phyloP scores from a whole-genome alignment of 164 flowering plant genomes.

The Magnolia sinica region DNA sequence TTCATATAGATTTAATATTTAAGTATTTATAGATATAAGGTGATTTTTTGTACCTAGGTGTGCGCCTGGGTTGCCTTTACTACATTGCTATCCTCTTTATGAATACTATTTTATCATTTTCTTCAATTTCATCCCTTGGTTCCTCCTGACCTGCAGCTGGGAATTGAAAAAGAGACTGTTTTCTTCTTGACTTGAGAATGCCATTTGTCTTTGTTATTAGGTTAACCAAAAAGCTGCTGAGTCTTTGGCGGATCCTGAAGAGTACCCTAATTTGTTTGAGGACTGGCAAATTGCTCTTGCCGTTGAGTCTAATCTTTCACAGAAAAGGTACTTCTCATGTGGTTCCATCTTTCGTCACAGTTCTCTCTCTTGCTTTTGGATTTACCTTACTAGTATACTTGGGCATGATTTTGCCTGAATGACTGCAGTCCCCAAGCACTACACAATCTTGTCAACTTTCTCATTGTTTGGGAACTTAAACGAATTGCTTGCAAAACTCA shows the following conservation, averaged over 20 bases:
- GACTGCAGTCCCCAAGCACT: not conserved
- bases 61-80: too few relatives aligned
- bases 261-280: conserved; percentile 91
- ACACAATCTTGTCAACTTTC: not conserved
- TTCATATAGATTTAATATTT: too few relatives aligned
- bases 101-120: too few relatives aligned
- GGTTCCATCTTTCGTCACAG: not conserved
- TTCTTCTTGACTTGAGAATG: not conserved
- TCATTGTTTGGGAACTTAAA: too few relatives aligned
- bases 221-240: conserved; percentile 96
- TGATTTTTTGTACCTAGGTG: too few relatives aligned
- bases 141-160: too few relatives aligned
- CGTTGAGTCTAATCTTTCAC: conserved; percentile 75
- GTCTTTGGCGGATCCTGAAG: conserved; percentile 97
- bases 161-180: not conserved
- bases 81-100: too few relatives aligned
- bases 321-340: conserved; percentile 52
- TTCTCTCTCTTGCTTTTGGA: not conserved
- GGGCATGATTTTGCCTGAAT: not conserved
- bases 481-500: too few relatives aligned
- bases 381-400: too few relatives aligned
- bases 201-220: conserved; percentile 30
- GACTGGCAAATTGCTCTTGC: conserved; percentile 95
- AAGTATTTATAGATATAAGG: too few relatives aligned
- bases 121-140: too few relatives aligned